phyloP scores from a whole-genome alignment of 2,329 filamentous ascomycete genomes.

The Phaeosphaeriaceae sp. region DNA sequence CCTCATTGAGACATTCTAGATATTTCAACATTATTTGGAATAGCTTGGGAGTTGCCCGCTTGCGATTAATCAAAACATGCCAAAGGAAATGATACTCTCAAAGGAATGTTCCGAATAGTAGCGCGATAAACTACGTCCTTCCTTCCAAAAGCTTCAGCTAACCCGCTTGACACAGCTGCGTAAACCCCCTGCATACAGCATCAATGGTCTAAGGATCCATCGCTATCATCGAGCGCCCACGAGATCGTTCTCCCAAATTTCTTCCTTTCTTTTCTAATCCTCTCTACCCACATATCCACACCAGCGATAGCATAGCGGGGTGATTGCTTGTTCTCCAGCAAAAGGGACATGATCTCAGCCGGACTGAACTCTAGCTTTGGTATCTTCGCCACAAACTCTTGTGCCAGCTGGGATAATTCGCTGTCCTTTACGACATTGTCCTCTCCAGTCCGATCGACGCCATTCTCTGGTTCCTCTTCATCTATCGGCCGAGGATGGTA shows the following conservation, averaged over 20 bases:
- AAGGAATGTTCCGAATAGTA: too few species aligned
- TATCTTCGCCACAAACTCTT: slow-evolving; percentile 20
- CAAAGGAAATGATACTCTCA: too few species aligned
- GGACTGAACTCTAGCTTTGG: slow-evolving; percentile 19
- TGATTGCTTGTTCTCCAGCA: slow-evolving; percentile 20
- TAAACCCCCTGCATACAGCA: too few species aligned
- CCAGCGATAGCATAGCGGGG: slow-evolving; percentile 15
- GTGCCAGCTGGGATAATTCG: slow-evolving; percentile 11
- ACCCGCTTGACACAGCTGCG: too few species aligned
- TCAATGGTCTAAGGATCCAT: neutral
- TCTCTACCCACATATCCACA: slow-evolving; percentile 14
- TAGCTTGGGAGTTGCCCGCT: too few species aligned
- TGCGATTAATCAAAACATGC: too few species aligned
- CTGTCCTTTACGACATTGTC: slow-evolving; percentile 10
- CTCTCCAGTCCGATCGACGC: slow-evolving; percentile 5
- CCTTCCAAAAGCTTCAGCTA: too few species aligned
- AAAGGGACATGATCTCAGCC: slow-evolving; percentile 20
- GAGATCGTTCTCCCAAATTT: slow-evolving; percentile 1
- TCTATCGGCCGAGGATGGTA: neutral
- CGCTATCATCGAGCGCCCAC: slow-evolving; percentile 17
- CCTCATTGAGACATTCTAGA: too few species aligned
- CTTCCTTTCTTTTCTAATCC: slow-evolving; percentile 7
- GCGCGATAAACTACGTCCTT: too few species aligned
- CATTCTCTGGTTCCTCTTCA: slow-evolving; percentile 3
- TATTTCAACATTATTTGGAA: too few species aligned